Conservation (phyloP, 2,329 filamentous ascomycete genomes). For the Cytospora leucostoma region DNA sequence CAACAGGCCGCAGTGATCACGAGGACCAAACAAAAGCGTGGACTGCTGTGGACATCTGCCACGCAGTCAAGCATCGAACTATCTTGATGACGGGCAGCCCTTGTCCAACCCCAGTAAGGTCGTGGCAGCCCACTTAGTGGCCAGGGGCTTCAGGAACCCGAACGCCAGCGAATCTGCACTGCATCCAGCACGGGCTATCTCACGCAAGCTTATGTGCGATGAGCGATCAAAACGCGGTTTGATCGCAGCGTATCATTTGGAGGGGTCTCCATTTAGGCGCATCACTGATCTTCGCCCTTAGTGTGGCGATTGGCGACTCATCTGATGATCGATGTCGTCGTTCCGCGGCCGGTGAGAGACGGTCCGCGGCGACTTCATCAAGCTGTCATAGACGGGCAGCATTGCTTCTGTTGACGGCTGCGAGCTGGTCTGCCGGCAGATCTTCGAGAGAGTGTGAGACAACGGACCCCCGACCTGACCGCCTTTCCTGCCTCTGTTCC, state of each 20-base stretch:
- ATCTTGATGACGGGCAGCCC: conserved; percentile 19
- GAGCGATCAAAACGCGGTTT: conserved; percentile 13
- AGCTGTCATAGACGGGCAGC: background rate
- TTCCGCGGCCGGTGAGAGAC: background rate
- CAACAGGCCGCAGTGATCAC: background rate
- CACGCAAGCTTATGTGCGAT: conserved; percentile 18
- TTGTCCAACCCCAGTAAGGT: conserved; percentile 19
- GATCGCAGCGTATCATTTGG: conserved; percentile 6
- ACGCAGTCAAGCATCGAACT: conserved; percentile 23
- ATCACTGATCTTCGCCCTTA: background rate
- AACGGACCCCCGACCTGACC: conserved; percentile 20
- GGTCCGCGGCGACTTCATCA: background rate
- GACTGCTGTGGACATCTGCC: conserved; percentile 18
- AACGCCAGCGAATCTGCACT: conserved; percentile 18
- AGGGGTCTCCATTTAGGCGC: background rate
- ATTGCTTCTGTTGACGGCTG: conserved; percentile 5
- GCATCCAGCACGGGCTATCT: conserved; percentile 14
- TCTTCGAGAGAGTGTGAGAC: conserved; percentile 10
- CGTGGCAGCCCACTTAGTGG: conserved; percentile 21
- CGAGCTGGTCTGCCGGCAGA: conserved; percentile 2
- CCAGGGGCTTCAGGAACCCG: conserved; percentile 20
- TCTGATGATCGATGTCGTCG: background rate
- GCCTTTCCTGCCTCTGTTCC: conserved; percentile 20
- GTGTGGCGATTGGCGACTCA: background rate
- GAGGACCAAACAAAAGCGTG: background rate